phyloP scores from a whole-genome alignment of 345 rosid genomes.

The Eucalyptus regnans region DNA sequence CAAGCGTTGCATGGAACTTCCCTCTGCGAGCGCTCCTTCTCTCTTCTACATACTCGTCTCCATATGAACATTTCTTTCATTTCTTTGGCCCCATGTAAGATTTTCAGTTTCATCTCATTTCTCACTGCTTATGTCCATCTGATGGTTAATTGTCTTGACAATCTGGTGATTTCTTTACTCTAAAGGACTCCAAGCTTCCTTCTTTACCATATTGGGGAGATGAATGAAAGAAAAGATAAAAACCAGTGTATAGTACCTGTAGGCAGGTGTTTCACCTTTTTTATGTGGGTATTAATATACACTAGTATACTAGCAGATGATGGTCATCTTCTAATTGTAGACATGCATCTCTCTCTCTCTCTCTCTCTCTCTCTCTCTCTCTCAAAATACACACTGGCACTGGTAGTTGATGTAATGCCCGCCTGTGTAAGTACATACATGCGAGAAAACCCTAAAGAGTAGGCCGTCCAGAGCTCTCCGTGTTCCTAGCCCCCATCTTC shows the following conservation, averaged over 20 bases:
- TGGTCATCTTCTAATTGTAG: neutral
- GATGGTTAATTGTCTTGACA: neutral
- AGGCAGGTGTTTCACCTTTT: neutral
- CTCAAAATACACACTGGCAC: neutral
- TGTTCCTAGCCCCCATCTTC: neutral
- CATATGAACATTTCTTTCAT: neutral
- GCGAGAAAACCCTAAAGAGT: neutral
- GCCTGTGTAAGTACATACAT: neutral
- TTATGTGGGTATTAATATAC: neutral
- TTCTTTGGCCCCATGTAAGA: neutral
- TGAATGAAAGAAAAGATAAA: neutral
- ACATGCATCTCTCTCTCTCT: neutral
- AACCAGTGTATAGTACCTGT: neutral
- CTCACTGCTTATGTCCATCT: neutral
- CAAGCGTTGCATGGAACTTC: neutral
- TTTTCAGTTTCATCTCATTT: neutral
- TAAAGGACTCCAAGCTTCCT: neutral
- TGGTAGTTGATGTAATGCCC: neutral
- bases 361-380: neutral
- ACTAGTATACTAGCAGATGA: neutral
- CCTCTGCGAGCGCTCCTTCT: neutral
- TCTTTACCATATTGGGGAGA: neutral
- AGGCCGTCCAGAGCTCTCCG: neutral
- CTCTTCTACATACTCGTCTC: neutral
- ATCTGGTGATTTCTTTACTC: neutral